Evolutionary conservation across 176 grass and related monocot species (phyloP), one percentile per base, ranked within the genome.

Genomic region (Oryza longistaminata): DNA sequence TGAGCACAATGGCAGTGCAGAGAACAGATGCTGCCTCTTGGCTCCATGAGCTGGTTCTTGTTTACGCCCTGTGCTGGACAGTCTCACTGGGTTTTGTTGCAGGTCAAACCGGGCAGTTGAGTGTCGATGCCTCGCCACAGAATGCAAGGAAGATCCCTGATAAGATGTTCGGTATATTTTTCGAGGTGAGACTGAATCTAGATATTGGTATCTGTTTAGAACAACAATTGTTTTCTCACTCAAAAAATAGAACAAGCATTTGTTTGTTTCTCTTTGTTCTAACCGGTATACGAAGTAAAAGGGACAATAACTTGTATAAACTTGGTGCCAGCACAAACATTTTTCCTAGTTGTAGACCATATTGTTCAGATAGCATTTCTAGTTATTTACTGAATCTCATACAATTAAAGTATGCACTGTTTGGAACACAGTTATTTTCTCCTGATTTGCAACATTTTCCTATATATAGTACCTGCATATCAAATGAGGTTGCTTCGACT

Each of bases 111-210:
- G 91, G 87, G 42, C 79, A 88, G 83, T 61, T 98, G 68, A 78
- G 66, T 21, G 77, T 98, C 15, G 85, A 93, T 68, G 96, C 91
- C 33, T 93, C 93, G 25, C 61, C 64, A 1, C 84, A 88, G 83
- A 85, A 71, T 65, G 91, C 80, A n/a, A 81, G 89, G 79, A 92
- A 83, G 79, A 98, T 98, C 42, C 91, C 96, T 4, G 87, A 95
- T 42, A 91, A 92, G 85, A 92, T 98, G 93, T 98, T 98, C 19
- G 96, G 96, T 8, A 90, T 95, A 45, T 98, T 92, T 87, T 98
- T 95, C 5, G 96, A 98, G 96, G 96, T 98, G 84, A 83, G 80
- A 71, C 15, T 27, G 33, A 42, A 44, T 16, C 71, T 64, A 29
- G 6, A 45, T 24, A 71, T 62, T 16, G 19, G 0, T 71, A 4